Conservation (phyloP, 2,329 filamentous ascomycete genomes). For the Xylariaceae sp. region DNA sequence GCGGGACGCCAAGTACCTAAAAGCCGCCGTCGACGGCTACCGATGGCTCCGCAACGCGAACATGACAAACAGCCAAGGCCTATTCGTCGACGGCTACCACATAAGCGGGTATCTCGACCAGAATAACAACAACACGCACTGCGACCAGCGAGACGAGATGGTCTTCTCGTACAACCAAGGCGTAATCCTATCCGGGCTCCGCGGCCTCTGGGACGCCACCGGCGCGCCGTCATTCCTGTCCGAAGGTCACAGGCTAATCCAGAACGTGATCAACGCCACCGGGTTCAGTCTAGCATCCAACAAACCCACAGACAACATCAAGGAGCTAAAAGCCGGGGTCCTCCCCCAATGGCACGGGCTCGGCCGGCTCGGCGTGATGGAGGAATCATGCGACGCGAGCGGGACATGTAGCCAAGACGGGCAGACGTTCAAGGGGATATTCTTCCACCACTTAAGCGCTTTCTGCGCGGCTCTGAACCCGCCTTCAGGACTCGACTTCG, state of each 20-base stretch:
- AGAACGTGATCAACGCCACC: slow-evolving; percentile 70
- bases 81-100: slow-evolving; percentile 88
- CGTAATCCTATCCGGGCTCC: slow-evolving; percentile 75
- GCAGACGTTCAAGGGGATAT: slow-evolving; percentile 93
- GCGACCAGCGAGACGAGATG: slow-evolving; percentile 79
- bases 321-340: slow-evolving; percentile 32
- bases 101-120: slow-evolving; percentile 61
- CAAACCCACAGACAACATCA: slow-evolving; percentile 40
- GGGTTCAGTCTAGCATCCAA: slow-evolving; percentile 60
- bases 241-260: slow-evolving; percentile 75
- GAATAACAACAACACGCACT: slow-evolving; percentile 63
- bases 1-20: slow-evolving; percentile 61
- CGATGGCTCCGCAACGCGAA: slow-evolving; percentile 73
- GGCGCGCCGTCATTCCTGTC: slow-evolving; percentile 65
- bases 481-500: slow-evolving; percentile 29
- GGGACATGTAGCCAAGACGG: slow-evolving; percentile 75
- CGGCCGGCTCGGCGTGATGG: slow-evolving; percentile 73
- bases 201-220: slow-evolving; percentile 75
- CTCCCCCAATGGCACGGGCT: slow-evolving; percentile 66
- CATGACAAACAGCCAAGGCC: slow-evolving; percentile 71
- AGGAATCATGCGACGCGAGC: slow-evolving; percentile 75
- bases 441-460: slow-evolving; percentile 78
- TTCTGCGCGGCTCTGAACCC: slow-evolving; percentile 68
- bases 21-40: slow-evolving; percentile 73
- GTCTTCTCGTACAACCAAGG: slow-evolving; percentile 97